Evolutionary conservation across 345 rosid species (phyloP).

Genomic region (Gossypium herbaceum): DNA sequence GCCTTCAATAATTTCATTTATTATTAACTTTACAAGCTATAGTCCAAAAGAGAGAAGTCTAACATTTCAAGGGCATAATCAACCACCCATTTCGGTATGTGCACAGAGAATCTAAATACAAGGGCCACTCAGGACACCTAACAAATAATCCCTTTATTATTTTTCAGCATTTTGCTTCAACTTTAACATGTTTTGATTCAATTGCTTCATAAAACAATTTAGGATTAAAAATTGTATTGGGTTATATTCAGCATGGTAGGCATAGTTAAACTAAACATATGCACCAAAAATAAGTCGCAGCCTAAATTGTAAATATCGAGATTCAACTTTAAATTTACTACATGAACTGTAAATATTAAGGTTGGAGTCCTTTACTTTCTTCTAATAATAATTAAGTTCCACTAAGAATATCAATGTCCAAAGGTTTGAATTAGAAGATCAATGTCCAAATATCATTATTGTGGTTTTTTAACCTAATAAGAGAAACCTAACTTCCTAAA

Average conservation of each 20-base stretch:
- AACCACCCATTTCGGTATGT: neutral
- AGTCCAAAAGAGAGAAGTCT: neutral
- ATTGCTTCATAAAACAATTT: too few relatives aligned
- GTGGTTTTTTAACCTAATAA: neutral
- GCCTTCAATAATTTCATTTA: neutral
- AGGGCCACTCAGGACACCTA: neutral
- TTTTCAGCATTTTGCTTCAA: too few relatives aligned
- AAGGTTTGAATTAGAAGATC: neutral
- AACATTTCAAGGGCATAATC: neutral
- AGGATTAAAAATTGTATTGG: too few relatives aligned
- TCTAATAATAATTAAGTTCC: neutral
- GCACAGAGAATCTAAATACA: slow-evolving; percentile 6
- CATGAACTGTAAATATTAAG: neutral
- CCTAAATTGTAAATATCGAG: too few relatives aligned
- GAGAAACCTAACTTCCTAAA: slow-evolving; percentile 8
- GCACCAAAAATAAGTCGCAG: too few relatives aligned
- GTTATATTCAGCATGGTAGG: too few relatives aligned
- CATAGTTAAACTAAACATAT: too few relatives aligned
- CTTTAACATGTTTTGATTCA: too few relatives aligned
- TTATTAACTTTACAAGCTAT: neutral
- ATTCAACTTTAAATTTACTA: too few relatives aligned
- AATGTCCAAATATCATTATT: slow-evolving; percentile 4
- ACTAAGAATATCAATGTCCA: neutral
- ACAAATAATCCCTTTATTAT: neutral
- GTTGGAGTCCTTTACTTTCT: neutral